Evolutionary conservation across 371 early-diverging fungal species (phyloP), one percentile per base, ranked within the genome.

Genomic region (Mucor racemosus): DNA sequence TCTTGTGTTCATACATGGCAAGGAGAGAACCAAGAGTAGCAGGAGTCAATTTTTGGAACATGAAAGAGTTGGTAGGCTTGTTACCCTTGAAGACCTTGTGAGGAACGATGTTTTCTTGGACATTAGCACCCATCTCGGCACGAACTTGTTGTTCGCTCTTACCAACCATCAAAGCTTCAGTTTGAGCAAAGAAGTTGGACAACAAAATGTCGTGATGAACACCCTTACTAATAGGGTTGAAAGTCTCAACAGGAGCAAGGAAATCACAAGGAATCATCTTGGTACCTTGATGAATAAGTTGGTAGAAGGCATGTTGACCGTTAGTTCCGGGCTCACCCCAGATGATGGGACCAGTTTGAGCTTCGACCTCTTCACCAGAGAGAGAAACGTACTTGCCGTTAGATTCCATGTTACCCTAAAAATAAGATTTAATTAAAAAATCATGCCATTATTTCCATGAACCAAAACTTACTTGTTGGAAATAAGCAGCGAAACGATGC

Each of bases 301-400:
- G 99, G 80, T 99, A 99, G 86, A 99, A 99, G 19, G 99, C 99
- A 73, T 99, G 99, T 82, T 99, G 99, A 60, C 96, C 97, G 81
- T 99, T 97, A 73, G 99, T 99, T 48, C 99, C 99, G 31, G 97
- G 94, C 74, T 99, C 99, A 73, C 99, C 99, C 96, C 99, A 99
- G 71, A 99, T 95, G 80, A 99, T 96, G 41, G 98, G 97, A 38
- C 98, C 98, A 21, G 99, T 97, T 61, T 90, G 85, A 73, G 93
- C 93, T 60, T 90, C 76, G 38, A 96, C 92, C 38, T 79, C 80
- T 55, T 85, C 84, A 65, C 94, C 93, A 62, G 89, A 85, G 42
- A 95, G 92, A 66, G 93, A 92, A 57, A 92, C 87, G 66, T 92
- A 93, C 84, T 99, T 99, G 75, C 99, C 99, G 78, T 99, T 99